Conservation (phyloP, 768 basidiomycete genomes). For the Gelatoporia subvermispora region DNA sequence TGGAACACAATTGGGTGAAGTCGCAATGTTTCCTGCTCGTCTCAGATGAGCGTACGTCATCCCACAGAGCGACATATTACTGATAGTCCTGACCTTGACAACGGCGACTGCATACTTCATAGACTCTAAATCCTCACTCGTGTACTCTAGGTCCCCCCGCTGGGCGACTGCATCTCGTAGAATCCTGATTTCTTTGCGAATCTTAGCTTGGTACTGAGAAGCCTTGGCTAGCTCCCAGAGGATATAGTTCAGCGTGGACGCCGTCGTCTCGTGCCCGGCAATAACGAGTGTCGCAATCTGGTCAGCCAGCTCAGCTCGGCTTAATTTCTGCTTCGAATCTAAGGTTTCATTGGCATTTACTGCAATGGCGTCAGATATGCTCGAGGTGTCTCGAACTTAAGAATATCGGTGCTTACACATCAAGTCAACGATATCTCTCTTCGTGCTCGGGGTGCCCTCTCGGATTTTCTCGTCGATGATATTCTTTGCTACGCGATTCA, state of each 20-base stretch:
- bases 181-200: constrained; percentile 11
- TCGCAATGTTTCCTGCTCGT: constrained; percentile 24
- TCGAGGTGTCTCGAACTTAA: not conserved
- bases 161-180: not conserved
- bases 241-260: constrained; percentile 6
- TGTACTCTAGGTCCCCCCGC: constrained; percentile 7
- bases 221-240: constrained; percentile 9
- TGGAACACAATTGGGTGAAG: constrained; percentile 26
- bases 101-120: not conserved
- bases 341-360: constrained; percentile 16
- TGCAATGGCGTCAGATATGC: constrained; percentile 3
- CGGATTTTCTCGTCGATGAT: constrained; percentile 21
- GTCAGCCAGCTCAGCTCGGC: constrained; percentile 12
- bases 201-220: constrained; percentile 5
- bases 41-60: constrained; percentile 19
- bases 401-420: constrained; percentile 4
- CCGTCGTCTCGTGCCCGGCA: constrained; percentile 14
- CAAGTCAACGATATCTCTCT: constrained; percentile 19
- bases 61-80: too few species aligned
- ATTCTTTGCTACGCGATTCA: constrained; percentile 17
- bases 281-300: constrained; percentile 12
- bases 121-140: constrained; percentile 8
- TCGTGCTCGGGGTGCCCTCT: constrained; percentile 6
- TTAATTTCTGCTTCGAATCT: constrained; percentile 6
- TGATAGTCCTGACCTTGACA: constrained; percentile 18